These are phyloP conservation scores for Chaetomidium leptoderma DNA, from an alignment of 495 filamentous ascomycete species.

Conservation along the genomic window DNA sequence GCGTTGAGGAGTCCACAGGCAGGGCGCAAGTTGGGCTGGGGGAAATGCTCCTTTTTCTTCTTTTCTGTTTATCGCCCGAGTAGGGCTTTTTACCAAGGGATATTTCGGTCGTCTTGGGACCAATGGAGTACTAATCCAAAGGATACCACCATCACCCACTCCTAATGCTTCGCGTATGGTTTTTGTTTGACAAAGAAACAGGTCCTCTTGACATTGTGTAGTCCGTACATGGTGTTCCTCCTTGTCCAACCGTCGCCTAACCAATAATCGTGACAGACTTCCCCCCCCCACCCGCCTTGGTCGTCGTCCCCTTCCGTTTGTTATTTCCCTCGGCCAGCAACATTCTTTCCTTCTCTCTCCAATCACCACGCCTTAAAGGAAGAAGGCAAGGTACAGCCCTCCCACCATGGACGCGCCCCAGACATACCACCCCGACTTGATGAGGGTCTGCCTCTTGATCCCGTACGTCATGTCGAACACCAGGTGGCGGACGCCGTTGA, in stretches of 20 bases:
- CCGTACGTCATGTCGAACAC: slow-evolving; percentile 71
- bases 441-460: slow-evolving; percentile 66
- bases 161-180: background rate
- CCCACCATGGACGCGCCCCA: slow-evolving; percentile 62
- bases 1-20: background rate
- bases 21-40: background rate
- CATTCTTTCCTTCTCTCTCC: background rate
- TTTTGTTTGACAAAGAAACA: slow-evolving; percentile 22
- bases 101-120: background rate
- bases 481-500: slow-evolving; percentile 91
- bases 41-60: background rate
- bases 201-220: slow-evolving; percentile 17
- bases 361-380: slow-evolving; percentile 29
- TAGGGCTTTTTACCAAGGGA: background rate
- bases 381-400: slow-evolving; percentile 55
- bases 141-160: background rate
- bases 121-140: background rate
- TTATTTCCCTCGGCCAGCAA: background rate
- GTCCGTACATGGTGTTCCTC: slow-evolving; percentile 18
- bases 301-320: too few relatives aligned
- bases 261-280: slow-evolving; percentile 19
- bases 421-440: slow-evolving; percentile 69
- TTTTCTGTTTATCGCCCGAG: background rate
- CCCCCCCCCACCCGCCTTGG: background rate
- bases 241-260: slow-evolving; percentile 11